Evolutionary conservation across 2,329 filamentous ascomycete species (phyloP), one percentile per base, ranked within the genome.

Genomic region (Fusarium oligoseptatum): DNA sequence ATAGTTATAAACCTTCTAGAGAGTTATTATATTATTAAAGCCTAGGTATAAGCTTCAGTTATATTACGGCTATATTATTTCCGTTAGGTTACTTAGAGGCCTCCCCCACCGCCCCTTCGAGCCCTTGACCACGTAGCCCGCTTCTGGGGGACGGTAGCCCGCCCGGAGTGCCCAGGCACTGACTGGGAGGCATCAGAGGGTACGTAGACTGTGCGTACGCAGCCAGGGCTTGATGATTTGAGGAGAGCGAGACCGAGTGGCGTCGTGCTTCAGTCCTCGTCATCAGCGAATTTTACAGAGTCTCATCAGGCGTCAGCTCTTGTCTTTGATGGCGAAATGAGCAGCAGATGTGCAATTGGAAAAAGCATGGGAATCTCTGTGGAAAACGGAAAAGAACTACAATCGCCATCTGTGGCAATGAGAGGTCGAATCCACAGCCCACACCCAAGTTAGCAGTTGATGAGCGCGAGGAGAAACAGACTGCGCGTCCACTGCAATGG

Each of bases 331-430:
- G 57, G 57, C 57, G 57, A 60, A 41, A 43, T 34, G 48, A 27
- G 27, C 34, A 32, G 11, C 58, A 22, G 15, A 55, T 37, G 34
- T 20, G 48, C 32, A 39, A 63, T 64, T 56, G 57, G 58, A 60
- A 57, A 74, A 73, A 36, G 62, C 32, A 73, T 73, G 69, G 72
- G 56, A 70, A 70, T 74, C 34, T 70, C 15, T 48, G 41, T 20
- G 50, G 36, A 70, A 66, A 73, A 73, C 64, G 72, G 72, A 62
- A 75, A 74, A 67, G 70, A 75, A 5, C 60, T 69, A 73, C 66
- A 74, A 75, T 67, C 69, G 48, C 52, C 55, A 67, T 73, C 55
- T 60, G 72, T 70, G 72, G 62, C 72, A 70, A 73, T 62, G 36
- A 63, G 58, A 45, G 58, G 48, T 24, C 55, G 65, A 72, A 64